Evolutionary conservation across 805 yeast species (phyloP).

Genomic region (Ogataea saltuana): DNA sequence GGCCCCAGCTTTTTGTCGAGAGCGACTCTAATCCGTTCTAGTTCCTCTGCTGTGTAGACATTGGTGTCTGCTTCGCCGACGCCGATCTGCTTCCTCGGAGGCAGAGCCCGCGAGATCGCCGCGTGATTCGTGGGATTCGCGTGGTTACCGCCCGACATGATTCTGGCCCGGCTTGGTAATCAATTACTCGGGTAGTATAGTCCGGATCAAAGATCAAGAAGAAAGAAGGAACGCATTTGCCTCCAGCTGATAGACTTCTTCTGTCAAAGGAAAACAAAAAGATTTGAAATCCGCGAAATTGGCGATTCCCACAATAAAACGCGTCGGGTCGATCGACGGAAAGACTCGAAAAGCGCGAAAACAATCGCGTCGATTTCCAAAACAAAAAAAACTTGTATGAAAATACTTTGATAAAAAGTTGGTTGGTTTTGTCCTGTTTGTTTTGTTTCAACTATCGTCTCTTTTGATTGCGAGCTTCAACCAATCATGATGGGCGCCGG

Average conservation of each 20-base stretch:
- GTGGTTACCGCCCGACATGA: not conserved
- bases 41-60: conserved; percentile 30
- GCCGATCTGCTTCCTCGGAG: conserved; percentile 7
- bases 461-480: not conserved
- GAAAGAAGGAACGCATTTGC: not conserved
- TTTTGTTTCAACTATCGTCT: too few relatives aligned
- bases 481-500: not conserved
- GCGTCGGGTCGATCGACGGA: conserved; percentile 3
- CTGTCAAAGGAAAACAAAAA: not conserved
- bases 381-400: too few relatives aligned
- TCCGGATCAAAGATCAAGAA: too few relatives aligned
- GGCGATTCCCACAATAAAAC: conserved; percentile 3
- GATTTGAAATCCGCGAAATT: not conserved
- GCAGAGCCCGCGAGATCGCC: conserved; percentile 15
- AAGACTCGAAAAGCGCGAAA: not conserved
- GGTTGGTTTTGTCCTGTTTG: too few relatives aligned
- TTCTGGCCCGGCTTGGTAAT: too few relatives aligned
- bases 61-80: conserved; percentile 1
- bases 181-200: too few relatives aligned
- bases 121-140: not conserved
- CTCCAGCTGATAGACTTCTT: too few relatives aligned
- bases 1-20: conserved; percentile 59
- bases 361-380: not conserved
- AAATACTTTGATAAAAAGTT: too few relatives aligned
- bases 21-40: conserved; percentile 28